Evolutionary conservation across 2,329 filamentous ascomycete genomes (phyloP).

Genomic region (Magnaporthiopsis incrustans): DNA sequence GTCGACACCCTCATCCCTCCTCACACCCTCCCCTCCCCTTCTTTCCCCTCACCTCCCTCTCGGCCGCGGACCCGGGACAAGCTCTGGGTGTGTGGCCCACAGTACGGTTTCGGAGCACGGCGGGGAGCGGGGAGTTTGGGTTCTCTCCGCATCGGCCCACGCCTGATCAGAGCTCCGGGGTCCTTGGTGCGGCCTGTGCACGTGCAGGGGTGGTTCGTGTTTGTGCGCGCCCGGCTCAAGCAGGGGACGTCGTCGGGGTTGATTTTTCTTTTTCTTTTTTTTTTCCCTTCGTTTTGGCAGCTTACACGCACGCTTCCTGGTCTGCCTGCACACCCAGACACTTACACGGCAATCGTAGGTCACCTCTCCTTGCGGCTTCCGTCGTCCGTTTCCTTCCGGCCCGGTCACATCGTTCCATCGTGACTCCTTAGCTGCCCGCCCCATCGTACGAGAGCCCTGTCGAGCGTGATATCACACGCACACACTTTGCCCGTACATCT

Average conservation of each 20-base stretch:
- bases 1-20: not conserved
- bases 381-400: too few relatives aligned
- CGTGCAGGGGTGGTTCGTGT: not conserved
- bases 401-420: not conserved
- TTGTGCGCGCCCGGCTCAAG: not conserved
- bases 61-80: not conserved
- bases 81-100: not conserved
- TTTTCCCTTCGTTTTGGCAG: not conserved
- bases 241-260: not conserved
- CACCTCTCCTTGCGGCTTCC: too few relatives aligned
- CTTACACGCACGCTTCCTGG: not conserved
- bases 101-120: not conserved
- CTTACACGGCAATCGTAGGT: too few relatives aligned
- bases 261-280: too few relatives aligned
- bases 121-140: too few relatives aligned
- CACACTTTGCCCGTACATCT: not conserved
- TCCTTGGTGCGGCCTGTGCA: not conserved
- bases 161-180: not conserved
- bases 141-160: not conserved
- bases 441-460: not conserved
- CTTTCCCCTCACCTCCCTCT: not conserved
- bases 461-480: not conserved
- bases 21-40: not conserved
- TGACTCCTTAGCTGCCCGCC: not conserved
- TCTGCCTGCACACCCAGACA: too few relatives aligned